A percentile compares a stretch with the other conserved stretches of the same genome.
phyloP scores from a whole-genome alignment of 176 grass and related monocot species.

The Aechmea fasciata region DNA sequence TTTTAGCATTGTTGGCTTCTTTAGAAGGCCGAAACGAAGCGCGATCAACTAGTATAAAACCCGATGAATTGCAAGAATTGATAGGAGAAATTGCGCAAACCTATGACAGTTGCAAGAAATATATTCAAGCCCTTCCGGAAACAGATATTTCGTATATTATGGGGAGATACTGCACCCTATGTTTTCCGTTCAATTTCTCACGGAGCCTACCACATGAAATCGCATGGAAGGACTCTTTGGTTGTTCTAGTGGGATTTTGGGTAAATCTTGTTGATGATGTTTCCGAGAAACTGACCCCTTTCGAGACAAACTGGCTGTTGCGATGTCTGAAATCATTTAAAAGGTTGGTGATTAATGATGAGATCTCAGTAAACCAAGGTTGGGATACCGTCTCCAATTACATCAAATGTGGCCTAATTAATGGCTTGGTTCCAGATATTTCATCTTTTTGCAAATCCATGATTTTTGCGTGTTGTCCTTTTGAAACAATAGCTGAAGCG shows the following conservation, averaged over 20 bases:
- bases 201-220: slow-evolving; percentile 46
- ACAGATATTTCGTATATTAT: slow-evolving; percentile 56
- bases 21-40: slow-evolving; percentile 84
- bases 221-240: slow-evolving; percentile 61
- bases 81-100: slow-evolving; percentile 63
- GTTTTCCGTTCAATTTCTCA: slow-evolving; percentile 58
- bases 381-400: slow-evolving; percentile 65
- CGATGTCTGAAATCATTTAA: slow-evolving; percentile 57
- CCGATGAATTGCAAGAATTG: slow-evolving; percentile 48
- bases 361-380: slow-evolving; percentile 62
- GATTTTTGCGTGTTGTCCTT: slow-evolving; percentile 69
- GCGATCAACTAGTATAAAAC: slow-evolving; percentile 47
- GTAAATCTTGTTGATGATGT: slow-evolving; percentile 57
- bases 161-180: slow-evolving; percentile 56
- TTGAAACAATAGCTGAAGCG: slow-evolving; percentile 54
- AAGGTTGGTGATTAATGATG: slow-evolving; percentile 47
- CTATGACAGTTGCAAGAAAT: slow-evolving; percentile 76
- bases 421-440: slow-evolving; percentile 33
- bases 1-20: slow-evolving; percentile 67
- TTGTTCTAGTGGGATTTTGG: slow-evolving; percentile 59
- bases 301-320: slow-evolving; percentile 35
- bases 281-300: slow-evolving; percentile 28
- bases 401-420: slow-evolving; percentile 43
- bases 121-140: slow-evolving; percentile 59
- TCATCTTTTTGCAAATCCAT: slow-evolving; percentile 67